phyloP scores from a whole-genome alignment of 306 rosid species.

The Vigna hirtella region DNA sequence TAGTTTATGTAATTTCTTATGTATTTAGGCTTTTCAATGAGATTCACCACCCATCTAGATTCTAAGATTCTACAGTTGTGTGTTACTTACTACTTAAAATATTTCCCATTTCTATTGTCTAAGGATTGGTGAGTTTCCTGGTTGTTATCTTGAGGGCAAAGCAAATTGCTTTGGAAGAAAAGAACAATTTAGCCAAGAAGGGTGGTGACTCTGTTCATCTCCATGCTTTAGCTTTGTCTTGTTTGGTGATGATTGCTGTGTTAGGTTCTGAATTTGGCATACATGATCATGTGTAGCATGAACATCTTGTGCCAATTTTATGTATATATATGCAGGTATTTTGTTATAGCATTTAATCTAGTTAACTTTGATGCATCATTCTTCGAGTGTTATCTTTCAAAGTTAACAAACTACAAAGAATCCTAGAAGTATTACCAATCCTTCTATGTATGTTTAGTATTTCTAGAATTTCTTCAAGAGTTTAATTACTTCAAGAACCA shows the following conservation, averaged over 20 bases:
- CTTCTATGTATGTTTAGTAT: neutral
- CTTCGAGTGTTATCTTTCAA: neutral
- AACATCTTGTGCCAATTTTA: slow-evolving; percentile 7
- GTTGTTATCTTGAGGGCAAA: slow-evolving; percentile 49
- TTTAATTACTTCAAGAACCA: neutral
- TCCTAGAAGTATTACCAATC: neutral
- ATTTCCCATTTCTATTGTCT: slow-evolving; percentile 38
- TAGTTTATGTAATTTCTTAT: slow-evolving; percentile 66
- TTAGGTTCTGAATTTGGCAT: slow-evolving; percentile 6
- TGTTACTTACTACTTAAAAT: slow-evolving; percentile 39
- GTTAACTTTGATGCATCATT: neutral
- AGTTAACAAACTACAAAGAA: too few species aligned
- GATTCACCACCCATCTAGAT: slow-evolving; percentile 59
- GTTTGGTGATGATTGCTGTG: neutral
- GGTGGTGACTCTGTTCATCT: neutral
- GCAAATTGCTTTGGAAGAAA: slow-evolving; percentile 51
- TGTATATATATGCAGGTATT: slow-evolving; percentile 29
- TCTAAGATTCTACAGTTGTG: slow-evolving; percentile 55
- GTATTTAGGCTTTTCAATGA: slow-evolving; percentile 72
- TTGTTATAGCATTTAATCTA: neutral
- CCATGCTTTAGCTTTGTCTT: slow-evolving; percentile 5
- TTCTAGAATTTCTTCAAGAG: neutral
- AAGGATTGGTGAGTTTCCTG: slow-evolving; percentile 39
- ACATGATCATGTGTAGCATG: neutral
- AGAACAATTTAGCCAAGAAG: slow-evolving; percentile 42